Evolutionary conservation across 495 filamentous ascomycete genomes (phyloP).

Genomic region (Lasiosphaeria hispida): DNA sequence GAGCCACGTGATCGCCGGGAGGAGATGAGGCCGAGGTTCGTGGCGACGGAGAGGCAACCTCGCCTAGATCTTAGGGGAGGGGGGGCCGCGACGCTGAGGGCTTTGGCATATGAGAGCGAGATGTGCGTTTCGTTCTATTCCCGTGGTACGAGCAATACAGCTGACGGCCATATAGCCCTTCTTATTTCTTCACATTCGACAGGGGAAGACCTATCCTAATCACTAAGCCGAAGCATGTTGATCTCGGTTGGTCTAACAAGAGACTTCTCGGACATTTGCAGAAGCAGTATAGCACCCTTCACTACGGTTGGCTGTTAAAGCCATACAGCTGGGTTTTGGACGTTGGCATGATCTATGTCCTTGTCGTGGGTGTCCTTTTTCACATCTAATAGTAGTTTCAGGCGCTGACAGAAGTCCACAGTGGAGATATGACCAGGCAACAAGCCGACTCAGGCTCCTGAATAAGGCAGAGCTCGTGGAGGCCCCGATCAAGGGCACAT

Average conservation of each 20-base stretch:
- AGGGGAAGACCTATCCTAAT: not conserved
- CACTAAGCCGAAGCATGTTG: not conserved
- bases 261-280: not conserved
- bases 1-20: too few relatives aligned
- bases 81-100: too few relatives aligned
- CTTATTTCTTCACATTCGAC: constrained; percentile 5
- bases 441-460: not conserved
- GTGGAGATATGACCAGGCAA: not conserved
- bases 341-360: constrained; percentile 10
- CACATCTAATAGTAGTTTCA: not conserved
- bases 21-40: too few relatives aligned
- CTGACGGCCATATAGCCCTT: not conserved
- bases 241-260: constrained; percentile 4
- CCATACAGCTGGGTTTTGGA: constrained; percentile 3
- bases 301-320: constrained; percentile 3
- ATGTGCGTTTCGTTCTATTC: not conserved
- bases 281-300: not conserved
- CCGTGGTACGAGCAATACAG: too few relatives aligned
- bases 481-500: not conserved
- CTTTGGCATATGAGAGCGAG: not conserved
- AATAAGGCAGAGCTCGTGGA: constrained; percentile 8
- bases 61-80: too few relatives aligned
- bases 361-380: not conserved
- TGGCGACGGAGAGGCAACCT: too few relatives aligned
- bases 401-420: not conserved